Percentiles rank a stretch among this genome's conserved stretches.
Evolutionary conservation across 139 green algal species (phyloP).

Genomic region (Asterochloris erici): DNA sequence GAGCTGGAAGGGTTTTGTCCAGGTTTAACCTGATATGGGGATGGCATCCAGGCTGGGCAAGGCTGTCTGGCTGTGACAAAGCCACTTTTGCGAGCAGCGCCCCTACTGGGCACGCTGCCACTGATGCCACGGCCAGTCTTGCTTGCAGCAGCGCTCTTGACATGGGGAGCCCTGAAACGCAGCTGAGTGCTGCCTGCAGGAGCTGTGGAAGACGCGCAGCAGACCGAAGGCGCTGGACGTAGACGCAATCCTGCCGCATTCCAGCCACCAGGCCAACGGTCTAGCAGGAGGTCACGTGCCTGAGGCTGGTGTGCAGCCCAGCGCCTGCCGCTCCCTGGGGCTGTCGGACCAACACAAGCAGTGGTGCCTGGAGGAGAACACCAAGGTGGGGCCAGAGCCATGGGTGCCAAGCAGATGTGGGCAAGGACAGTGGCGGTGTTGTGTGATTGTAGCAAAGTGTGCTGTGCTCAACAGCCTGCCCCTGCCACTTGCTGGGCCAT

Average conservation of each 20-base stretch:
- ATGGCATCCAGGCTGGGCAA: too few species aligned
- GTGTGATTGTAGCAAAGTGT: not conserved
- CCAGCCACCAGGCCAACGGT: not conserved
- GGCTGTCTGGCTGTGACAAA: too few species aligned
- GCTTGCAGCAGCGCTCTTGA: too few species aligned
- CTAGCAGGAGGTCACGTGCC: not conserved
- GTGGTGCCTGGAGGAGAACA: constrained; percentile 54
- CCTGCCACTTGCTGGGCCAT: too few species aligned
- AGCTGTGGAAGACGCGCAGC: constrained; percentile 70
- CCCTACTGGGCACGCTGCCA: too few species aligned
- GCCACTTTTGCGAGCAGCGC: too few species aligned
- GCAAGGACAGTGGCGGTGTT: not conserved
- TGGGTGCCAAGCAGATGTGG: not conserved
- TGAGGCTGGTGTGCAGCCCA: not conserved
- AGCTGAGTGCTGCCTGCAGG: constrained; percentile 34
- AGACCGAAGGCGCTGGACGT: constrained; percentile 63
- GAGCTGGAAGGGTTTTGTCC: not conserved
- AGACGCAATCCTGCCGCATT: constrained; percentile 7
- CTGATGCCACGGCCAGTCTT: too few species aligned
- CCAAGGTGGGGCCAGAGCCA: constrained; percentile 9
- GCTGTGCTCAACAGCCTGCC: too few species aligned
- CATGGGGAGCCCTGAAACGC: too few species aligned
- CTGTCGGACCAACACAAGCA: constrained; percentile 54
- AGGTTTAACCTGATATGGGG: too few species aligned
- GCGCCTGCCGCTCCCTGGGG: constrained; percentile 47